These are phyloP conservation scores for Beauveria sp. DNA, from an alignment of 2,329 filamentous ascomycete species.

Conservation along the genomic window DNA sequence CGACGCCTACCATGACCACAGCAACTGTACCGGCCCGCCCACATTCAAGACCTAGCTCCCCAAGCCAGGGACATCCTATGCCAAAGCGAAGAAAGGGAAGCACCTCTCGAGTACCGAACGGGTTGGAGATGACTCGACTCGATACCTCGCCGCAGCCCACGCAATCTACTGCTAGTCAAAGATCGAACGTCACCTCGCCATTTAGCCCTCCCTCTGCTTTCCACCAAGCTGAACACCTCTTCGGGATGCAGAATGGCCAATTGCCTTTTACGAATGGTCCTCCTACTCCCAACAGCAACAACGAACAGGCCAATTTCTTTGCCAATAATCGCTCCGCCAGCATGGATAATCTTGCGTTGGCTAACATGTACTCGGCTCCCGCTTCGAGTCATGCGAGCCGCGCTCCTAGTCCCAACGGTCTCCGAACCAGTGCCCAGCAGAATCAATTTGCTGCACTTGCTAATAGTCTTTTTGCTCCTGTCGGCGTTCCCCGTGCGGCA, in stretches of 20 bases:
- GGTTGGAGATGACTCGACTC: slow-evolving; percentile 73
- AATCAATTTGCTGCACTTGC: slow-evolving; percentile 38
- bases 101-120: slow-evolving; percentile 62
- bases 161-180: slow-evolving; percentile 30
- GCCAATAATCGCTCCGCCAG: slow-evolving; percentile 51
- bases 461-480: slow-evolving; percentile 42
- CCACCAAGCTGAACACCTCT: slow-evolving; percentile 36
- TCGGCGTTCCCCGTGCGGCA: slow-evolving; percentile 37
- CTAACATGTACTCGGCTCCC: slow-evolving; percentile 63
- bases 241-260: slow-evolving; percentile 34
- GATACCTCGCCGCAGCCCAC: slow-evolving; percentile 47
- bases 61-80: slow-evolving; percentile 55
- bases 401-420: slow-evolving; percentile 60
- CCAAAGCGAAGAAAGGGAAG: slow-evolving; percentile 80
- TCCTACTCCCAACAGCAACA: slow-evolving; percentile 58
- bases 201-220: slow-evolving; percentile 43
- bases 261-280: slow-evolving; percentile 47
- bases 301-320: slow-evolving; percentile 51
- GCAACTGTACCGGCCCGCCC: slow-evolving; percentile 21
- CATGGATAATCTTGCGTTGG: slow-evolving; percentile 56
- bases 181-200: slow-evolving; percentile 40
- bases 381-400: slow-evolving; percentile 68
- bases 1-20: slow-evolving; percentile 22
- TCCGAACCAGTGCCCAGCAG: slow-evolving; percentile 38
- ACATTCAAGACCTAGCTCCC: slow-evolving; percentile 67